Percentiles rank a stretch among this genome's conserved stretches.
Evolutionary conservation across 1,284 basidiomycete genomes (phyloP).

Genomic region (Phlebopus sp.): DNA sequence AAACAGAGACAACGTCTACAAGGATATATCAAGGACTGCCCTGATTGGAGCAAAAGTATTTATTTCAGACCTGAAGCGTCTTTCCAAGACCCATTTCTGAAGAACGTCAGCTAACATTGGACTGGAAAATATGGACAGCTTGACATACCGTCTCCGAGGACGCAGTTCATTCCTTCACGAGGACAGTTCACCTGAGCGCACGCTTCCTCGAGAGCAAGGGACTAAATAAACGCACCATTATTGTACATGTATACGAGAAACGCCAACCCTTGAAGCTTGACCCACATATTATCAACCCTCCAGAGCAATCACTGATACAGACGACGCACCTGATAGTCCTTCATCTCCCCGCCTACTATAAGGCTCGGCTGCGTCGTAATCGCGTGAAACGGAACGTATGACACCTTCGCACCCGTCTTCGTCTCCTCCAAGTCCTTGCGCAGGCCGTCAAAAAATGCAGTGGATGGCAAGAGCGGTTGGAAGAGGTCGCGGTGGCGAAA

Average conservation of each 20-base stretch:
- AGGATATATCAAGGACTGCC: slow-evolving; percentile 3
- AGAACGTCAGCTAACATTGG: slow-evolving; percentile 8
- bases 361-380: slow-evolving; percentile 45
- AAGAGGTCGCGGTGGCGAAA: slow-evolving; percentile 39
- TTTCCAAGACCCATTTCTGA: slow-evolving; percentile 63
- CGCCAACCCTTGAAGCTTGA: slow-evolving; percentile 49
- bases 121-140: neutral
- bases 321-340: slow-evolving; percentile 53
- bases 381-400: slow-evolving; percentile 37
- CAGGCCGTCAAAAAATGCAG: slow-evolving; percentile 34
- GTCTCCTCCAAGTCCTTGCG: slow-evolving; percentile 21
- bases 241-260: slow-evolving; percentile 55
- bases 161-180: slow-evolving; percentile 51
- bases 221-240: slow-evolving; percentile 41
- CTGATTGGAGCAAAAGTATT: neutral
- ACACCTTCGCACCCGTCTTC: slow-evolving; percentile 12
- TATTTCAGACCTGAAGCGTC: slow-evolving; percentile 49
- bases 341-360: slow-evolving; percentile 49
- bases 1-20: slow-evolving; percentile 55
- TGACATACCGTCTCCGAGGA: slow-evolving; percentile 55
- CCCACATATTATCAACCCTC: slow-evolving; percentile 4
- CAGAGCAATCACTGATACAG: neutral
- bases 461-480: slow-evolving; percentile 39
- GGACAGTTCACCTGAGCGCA: neutral
- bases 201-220: neutral